These are phyloP conservation scores for Colletotrichum navitas DNA, from an alignment of 2,329 filamentous ascomycete species.

Conservation along the genomic window DNA sequence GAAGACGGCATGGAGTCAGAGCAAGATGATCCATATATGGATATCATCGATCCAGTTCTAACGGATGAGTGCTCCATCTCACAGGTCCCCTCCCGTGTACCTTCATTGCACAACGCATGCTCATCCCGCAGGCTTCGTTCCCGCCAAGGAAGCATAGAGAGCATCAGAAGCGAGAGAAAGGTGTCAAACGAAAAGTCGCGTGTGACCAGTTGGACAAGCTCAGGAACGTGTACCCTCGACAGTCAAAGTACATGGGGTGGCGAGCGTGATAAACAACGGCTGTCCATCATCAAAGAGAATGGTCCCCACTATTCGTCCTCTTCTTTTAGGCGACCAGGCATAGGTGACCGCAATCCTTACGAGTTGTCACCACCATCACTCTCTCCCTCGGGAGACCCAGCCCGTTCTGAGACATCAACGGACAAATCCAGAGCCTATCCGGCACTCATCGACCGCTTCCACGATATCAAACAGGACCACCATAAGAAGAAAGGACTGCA, in stretches of 20 bases:
- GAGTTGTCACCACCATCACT: constrained; percentile 26
- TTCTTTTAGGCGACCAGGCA: constrained; percentile 48
- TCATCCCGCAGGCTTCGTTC: constrained; percentile 63
- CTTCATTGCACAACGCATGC: constrained; percentile 63
- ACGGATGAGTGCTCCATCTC: constrained; percentile 61
- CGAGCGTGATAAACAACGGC: constrained; percentile 66
- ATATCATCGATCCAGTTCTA: constrained; percentile 51
- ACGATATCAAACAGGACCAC: constrained; percentile 51
- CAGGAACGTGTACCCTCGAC: constrained; percentile 67
- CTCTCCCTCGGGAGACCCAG: background rate
- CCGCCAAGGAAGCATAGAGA: constrained; percentile 68
- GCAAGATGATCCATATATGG: constrained; percentile 48
- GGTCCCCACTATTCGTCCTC: constrained; percentile 58
- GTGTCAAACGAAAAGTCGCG: constrained; percentile 68
- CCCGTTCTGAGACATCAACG: constrained; percentile 50
- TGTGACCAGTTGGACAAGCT: constrained; percentile 80
- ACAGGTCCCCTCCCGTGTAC: constrained; percentile 61
- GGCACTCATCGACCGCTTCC: constrained; percentile 70
- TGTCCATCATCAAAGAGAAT: constrained; percentile 75
- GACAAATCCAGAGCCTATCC: constrained; percentile 73
- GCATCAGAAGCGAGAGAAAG: constrained; percentile 56
- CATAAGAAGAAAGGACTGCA: background rate
- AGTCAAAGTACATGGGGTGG: constrained; percentile 53
- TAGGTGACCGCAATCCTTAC: constrained; percentile 45
- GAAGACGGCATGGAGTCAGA: constrained; percentile 11